A percentile compares a stretch with the other conserved stretches of the same genome.
Evolutionary conservation across 176 grass and related monocot genomes (phyloP).

Genomic region (Avena insularis): DNA sequence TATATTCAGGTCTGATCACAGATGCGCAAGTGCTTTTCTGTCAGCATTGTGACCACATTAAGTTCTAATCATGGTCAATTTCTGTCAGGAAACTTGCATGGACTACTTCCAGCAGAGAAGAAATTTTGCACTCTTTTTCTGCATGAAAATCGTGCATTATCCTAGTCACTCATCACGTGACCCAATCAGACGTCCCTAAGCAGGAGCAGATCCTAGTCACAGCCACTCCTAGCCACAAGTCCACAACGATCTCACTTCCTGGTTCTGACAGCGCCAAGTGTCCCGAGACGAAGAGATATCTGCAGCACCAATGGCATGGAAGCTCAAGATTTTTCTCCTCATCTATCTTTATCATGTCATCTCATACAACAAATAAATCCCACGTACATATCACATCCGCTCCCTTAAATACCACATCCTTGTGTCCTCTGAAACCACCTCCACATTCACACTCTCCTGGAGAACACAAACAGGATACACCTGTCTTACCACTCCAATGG

Average conservation of each 20-base stretch:
- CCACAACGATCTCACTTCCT: not conserved
- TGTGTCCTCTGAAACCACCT: not conserved
- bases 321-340: not conserved
- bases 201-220: not conserved
- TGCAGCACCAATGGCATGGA: not conserved
- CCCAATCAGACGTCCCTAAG: not conserved
- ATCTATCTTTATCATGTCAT: not conserved
- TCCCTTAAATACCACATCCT: not conserved
- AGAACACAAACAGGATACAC: not conserved
- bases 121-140: not conserved
- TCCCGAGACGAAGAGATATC: not conserved
- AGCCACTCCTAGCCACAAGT: not conserved
- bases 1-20: too few species aligned
- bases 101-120: not conserved
- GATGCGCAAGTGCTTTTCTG: not conserved
- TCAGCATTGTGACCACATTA: not conserved
- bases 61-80: not conserved
- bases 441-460: not conserved
- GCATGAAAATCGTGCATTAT: not conserved
- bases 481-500: not conserved
- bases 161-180: not conserved
- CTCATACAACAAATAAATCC: not conserved
- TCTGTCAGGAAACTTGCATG: not conserved
- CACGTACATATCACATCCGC: not conserved
- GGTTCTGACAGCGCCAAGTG: not conserved